phyloP scores from a whole-genome alignment of 2,329 filamentous ascomycete genomes.

The Plectosphaerella sp. region DNA sequence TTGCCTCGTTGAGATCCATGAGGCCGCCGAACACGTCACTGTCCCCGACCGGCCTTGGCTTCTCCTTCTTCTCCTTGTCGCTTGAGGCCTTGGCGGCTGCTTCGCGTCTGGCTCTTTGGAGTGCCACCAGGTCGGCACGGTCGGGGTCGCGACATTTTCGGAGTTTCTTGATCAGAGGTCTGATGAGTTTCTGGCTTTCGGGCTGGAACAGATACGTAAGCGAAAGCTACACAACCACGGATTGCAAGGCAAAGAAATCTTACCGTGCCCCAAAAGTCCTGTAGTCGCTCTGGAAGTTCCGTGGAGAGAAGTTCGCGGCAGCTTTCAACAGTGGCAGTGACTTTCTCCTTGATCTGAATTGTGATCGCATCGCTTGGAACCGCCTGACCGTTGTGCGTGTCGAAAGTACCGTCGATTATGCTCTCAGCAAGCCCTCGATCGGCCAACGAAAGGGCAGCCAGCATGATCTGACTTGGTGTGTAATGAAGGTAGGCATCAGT shows the following conservation, averaged over 20 bases:
- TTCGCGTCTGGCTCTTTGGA: constrained; percentile 61
- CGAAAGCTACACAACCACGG: not conserved
- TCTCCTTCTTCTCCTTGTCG: constrained; percentile 25
- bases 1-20: constrained; percentile 16
- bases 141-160: constrained; percentile 70
- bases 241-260: constrained; percentile 12
- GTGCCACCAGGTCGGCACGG: constrained; percentile 65
- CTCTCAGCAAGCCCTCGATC: constrained; percentile 59
- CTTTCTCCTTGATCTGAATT: constrained; percentile 36
- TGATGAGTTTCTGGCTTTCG: constrained; percentile 45
- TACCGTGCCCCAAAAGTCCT: constrained; percentile 50
- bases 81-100: constrained; percentile 23
- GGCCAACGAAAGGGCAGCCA: constrained; percentile 72
- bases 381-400: constrained; percentile 8
- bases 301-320: constrained; percentile 52
- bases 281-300: constrained; percentile 52
- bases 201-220: constrained; percentile 31
- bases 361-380: constrained; percentile 8
- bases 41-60: constrained; percentile 28
- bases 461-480: constrained; percentile 89
- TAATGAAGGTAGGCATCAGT: constrained; percentile 98
- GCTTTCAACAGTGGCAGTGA: constrained; percentile 40
- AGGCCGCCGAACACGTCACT: constrained; percentile 43
- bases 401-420: constrained; percentile 35
- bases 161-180: constrained; percentile 63